phyloP scores from a whole-genome alignment of 192 early-diverging fungal species.

The Umbelopsis vinacea region DNA sequence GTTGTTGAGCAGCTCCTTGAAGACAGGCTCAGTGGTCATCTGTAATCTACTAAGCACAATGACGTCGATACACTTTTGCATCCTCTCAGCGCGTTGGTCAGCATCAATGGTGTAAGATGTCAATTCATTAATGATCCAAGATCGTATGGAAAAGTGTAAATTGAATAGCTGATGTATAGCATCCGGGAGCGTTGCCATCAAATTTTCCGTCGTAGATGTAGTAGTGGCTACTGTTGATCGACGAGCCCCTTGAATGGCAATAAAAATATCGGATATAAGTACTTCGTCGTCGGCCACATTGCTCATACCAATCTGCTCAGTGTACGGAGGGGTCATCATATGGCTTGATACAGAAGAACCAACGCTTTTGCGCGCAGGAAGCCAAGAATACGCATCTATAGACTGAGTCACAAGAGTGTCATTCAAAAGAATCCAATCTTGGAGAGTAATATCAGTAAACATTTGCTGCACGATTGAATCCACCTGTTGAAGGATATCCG shows the following conservation, averaged over 20 bases:
- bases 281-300: conserved; percentile 58
- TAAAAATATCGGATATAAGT: conserved; percentile 67
- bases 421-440: conserved; percentile 56
- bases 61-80: conserved; percentile 67
- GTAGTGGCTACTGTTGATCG: conserved; percentile 54
- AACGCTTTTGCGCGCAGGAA: conserved; percentile 40
- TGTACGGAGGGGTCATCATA: not conserved
- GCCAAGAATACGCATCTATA: conserved; percentile 48
- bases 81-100: conserved; percentile 55
- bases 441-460: conserved; percentile 39
- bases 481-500: conserved; percentile 36
- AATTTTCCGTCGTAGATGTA: conserved; percentile 51
- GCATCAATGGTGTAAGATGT: conserved; percentile 49
- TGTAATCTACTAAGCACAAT: conserved; percentile 53
- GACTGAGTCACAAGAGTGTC: conserved; percentile 55
- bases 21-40: conserved; percentile 28
- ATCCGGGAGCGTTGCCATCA: conserved; percentile 63
- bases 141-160: conserved; percentile 69
- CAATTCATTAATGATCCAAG: conserved; percentile 70
- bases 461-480: conserved; percentile 41
- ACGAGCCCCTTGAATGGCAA: conserved; percentile 56
- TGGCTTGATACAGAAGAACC: not conserved
- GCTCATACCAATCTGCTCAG: not conserved
- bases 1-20: conserved; percentile 11
- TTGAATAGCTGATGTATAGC: conserved; percentile 68